phyloP scores from a whole-genome alignment of 2,329 filamentous ascomycete species.

The Thelonectria blattea region DNA sequence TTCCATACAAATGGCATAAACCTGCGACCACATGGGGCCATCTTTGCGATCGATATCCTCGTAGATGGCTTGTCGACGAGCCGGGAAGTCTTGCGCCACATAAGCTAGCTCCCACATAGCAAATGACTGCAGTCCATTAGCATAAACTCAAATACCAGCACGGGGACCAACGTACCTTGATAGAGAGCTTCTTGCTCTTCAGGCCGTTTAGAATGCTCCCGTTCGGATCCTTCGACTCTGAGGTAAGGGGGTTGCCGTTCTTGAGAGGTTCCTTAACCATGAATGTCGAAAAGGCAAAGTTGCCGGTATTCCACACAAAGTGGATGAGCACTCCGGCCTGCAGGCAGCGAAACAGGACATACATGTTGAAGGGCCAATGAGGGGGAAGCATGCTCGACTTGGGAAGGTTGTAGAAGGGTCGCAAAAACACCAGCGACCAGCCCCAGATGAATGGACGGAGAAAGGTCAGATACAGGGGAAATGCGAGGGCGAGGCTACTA shows the following conservation, averaged over 20 bases:
- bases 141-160: neutral
- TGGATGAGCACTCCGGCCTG: constrained; percentile 70
- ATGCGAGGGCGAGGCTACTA: constrained; percentile 50
- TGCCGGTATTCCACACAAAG: constrained; percentile 78
- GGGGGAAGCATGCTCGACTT: constrained; percentile 69
- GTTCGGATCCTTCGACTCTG: constrained; percentile 88
- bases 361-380: constrained; percentile 63
- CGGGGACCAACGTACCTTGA: constrained; percentile 60
- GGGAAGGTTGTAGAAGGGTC: constrained; percentile 77
- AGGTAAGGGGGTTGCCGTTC: constrained; percentile 81
- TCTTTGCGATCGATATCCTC: constrained; percentile 84
- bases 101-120: constrained; percentile 90
- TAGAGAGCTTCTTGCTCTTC: constrained; percentile 79
- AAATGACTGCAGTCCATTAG: constrained; percentile 64
- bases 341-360: constrained; percentile 61
- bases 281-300: constrained; percentile 79
- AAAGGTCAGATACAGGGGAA: constrained; percentile 66
- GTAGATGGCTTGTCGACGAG: constrained; percentile 82
- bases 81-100: constrained; percentile 76
- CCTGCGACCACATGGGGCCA: constrained; percentile 81
- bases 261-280: constrained; percentile 83
- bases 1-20: constrained; percentile 72
- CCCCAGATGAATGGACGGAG: constrained; percentile 71
- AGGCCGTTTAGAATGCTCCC: constrained; percentile 85
- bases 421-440: constrained; percentile 72